These are phyloP conservation scores for Ordospora pajunii DNA, from an alignment of 371 early-diverging fungal species.

Conservation along the genomic window DNA sequence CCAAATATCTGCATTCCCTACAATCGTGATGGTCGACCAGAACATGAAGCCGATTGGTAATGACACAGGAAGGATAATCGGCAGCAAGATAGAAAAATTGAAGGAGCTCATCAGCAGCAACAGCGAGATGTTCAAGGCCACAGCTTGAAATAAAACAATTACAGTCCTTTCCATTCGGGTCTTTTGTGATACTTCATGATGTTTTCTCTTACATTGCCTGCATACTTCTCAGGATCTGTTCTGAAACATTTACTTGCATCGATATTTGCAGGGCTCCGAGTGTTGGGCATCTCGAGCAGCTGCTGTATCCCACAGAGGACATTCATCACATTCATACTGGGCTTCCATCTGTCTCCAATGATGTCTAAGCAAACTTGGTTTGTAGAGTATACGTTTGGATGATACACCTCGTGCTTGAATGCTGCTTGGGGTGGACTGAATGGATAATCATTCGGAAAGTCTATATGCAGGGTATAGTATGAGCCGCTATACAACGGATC, in stretches of 20 bases:
- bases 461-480: slow-evolving; percentile 33
- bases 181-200: slow-evolving; percentile 29
- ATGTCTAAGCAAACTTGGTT: slow-evolving; percentile 59
- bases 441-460: slow-evolving; percentile 56
- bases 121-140: not conserved
- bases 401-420: slow-evolving; percentile 53
- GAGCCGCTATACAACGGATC: slow-evolving; percentile 17
- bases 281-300: slow-evolving; percentile 59
- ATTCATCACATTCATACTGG: slow-evolving; percentile 53
- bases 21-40: not conserved
- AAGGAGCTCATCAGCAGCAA: not conserved
- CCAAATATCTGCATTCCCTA: slow-evolving; percentile 13
- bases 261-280: slow-evolving; percentile 58
- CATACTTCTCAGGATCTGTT: slow-evolving; percentile 31
- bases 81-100: not conserved
- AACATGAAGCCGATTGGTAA: not conserved
- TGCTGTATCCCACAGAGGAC: slow-evolving; percentile 54
- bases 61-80: not conserved
- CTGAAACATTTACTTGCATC: slow-evolving; percentile 45
- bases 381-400: slow-evolving; percentile 60
- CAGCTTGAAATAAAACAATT: not conserved
- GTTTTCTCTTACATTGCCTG: slow-evolving; percentile 34
- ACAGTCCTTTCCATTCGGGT: slow-evolving; percentile 11
- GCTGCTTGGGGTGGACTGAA: slow-evolving; percentile 49
- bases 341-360: slow-evolving; percentile 55